Evolutionary conservation across 257 asterid species (phyloP), one percentile per base, ranked within the genome.

Genomic region (Nicotiana benthamiana): DNA sequence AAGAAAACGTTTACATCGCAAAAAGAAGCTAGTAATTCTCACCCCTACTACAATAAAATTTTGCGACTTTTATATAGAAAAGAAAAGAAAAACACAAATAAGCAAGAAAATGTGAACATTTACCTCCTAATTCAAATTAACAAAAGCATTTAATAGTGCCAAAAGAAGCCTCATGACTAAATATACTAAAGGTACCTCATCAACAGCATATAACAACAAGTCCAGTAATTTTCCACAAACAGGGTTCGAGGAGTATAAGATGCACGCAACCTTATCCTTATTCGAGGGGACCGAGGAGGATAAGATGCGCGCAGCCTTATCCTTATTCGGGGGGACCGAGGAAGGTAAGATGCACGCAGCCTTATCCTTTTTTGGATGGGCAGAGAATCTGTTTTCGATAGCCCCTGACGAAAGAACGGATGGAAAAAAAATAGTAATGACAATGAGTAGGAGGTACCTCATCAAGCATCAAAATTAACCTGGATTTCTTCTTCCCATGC

Each of bases 401-500:
- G n/a, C n/a, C n/a, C n/a, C n/a, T n/a, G n/a, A n/a, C n/a, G n/a
- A n/a, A n/a, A n/a, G n/a, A n/a, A n/a, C n/a, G n/a, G n/a, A n/a
- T n/a, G n/a, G n/a, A n/a, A n/a, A n/a, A n/a, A n/a, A n/a, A n/a
- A n/a, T n/a, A n/a, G n/a, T n/a, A n/a, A n/a, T n/a, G n/a, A n/a
- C n/a, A n/a, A n/a, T n/a, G n/a, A n/a, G n/a, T n/a, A n/a, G n/a
- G n/a, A n/a, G n/a, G 26, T 89, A 95, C 99, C 99, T 95, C 99
- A 67, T 93, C 84, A 18, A 95, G 99, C 94, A 95, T 85, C 0
- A 96, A 90, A 77, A 95, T 90, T 75, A 95, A 80, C 81, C 92
- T 91, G 22, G 99, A 91, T 40, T 93, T 95, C 88, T 94, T 93
- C 92, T 93, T 85, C 62, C 88, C 83, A n/a, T 87, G 92, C 28